Conservation (phyloP, 352 stramenopile species). For the Aphanomyces invadans region DNA sequence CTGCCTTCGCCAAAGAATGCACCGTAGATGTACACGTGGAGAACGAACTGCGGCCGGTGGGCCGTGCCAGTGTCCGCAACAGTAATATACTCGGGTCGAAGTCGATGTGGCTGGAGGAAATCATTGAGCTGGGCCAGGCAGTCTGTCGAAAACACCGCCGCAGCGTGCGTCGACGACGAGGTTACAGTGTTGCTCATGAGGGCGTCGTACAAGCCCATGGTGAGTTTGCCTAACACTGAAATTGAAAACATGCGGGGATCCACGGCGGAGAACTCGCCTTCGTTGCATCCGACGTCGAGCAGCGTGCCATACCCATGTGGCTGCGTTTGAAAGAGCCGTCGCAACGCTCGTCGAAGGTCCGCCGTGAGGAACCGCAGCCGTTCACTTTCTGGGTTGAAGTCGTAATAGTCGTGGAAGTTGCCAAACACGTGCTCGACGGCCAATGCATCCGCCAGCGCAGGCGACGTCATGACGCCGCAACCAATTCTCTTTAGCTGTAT, state of each 20-base stretch:
- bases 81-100: slow-evolving; percentile 47
- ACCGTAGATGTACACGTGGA: slow-evolving; percentile 48
- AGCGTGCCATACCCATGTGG: slow-evolving; percentile 27
- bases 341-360: slow-evolving; percentile 35
- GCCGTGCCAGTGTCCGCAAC: slow-evolving; percentile 45
- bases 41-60: slow-evolving; percentile 54
- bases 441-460: slow-evolving; percentile 30
- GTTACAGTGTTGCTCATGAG: slow-evolving; percentile 32
- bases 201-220: slow-evolving; percentile 57
- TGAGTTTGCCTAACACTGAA: slow-evolving; percentile 64
- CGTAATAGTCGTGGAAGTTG: slow-evolving; percentile 84
- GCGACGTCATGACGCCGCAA: neutral
- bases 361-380: slow-evolving; percentile 65
- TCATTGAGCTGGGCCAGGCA: slow-evolving; percentile 66
- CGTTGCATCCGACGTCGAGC: slow-evolving; percentile 78
- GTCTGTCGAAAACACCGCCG: slow-evolving; percentile 16
- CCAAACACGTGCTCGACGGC: slow-evolving; percentile 55
- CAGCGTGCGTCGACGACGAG: neutral
- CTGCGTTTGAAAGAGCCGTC: slow-evolving; percentile 24
- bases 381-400: slow-evolving; percentile 69
- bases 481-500: too few relatives aligned
- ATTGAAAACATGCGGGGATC: too few relatives aligned
- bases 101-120: slow-evolving; percentile 54
- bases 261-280: too few relatives aligned
- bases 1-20: slow-evolving; percentile 40